Conservation (phyloP, 2,329 filamentous ascomycete genomes). For the Paecilomyces sp. region DNA sequence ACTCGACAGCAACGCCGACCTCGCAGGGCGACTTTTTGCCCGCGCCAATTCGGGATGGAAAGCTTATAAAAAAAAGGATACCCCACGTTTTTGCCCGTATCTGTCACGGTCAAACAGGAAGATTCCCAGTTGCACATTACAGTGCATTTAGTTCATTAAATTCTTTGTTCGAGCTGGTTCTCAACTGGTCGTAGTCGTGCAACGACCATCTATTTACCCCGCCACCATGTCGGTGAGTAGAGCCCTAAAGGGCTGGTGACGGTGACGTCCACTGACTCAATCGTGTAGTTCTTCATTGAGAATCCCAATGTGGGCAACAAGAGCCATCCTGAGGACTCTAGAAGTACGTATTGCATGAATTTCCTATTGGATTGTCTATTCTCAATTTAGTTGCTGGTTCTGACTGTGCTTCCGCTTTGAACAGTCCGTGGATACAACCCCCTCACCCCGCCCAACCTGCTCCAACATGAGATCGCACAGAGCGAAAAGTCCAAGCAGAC, state of each 20-base stretch:
- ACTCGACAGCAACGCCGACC: background rate
- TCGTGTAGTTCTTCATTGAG: conserved; percentile 61
- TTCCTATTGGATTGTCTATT: conserved; percentile 1
- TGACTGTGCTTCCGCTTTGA: conserved; percentile 2
- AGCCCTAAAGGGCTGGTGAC: background rate
- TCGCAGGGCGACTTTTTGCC: background rate
- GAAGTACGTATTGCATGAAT: conserved; percentile 52
- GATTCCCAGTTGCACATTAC: background rate
- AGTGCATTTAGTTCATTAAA: conserved; percentile 8
- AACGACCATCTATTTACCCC: conserved; percentile 10
- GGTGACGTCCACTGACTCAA: conserved; percentile 4
- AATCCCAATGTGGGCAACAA: conserved; percentile 74
- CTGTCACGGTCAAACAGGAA: background rate
- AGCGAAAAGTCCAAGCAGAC: conserved; percentile 40
- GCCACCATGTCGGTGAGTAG: conserved; percentile 27
- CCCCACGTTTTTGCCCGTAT: background rate
- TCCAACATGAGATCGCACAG: conserved; percentile 79
- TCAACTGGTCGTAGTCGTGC: background rate
- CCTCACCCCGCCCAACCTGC: conserved; percentile 83
- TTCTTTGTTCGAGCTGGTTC: background rate
- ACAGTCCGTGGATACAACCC: conserved; percentile 85
- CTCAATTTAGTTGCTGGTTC: background rate
- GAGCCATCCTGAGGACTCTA: conserved; percentile 69
- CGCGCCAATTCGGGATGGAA: background rate
- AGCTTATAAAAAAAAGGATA: background rate